Percentiles rank a stretch among this genome's conserved stretches.
Conservation (phyloP, 1,284 basidiomycete species). For the Cryptococcus sp. region DNA sequence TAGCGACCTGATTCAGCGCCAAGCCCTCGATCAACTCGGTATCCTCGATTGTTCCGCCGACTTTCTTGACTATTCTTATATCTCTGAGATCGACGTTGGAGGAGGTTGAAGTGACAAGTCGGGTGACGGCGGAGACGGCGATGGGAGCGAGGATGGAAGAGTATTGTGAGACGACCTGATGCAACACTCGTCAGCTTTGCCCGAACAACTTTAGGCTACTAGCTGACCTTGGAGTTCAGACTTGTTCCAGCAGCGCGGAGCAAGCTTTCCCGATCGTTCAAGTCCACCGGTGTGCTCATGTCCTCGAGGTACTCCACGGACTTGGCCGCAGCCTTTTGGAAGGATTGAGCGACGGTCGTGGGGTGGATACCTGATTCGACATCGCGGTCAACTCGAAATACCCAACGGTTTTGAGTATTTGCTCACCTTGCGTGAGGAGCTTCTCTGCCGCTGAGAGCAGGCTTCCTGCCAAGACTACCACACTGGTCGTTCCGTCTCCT, state of each 20-base stretch:
- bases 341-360: slow-evolving; percentile 94
- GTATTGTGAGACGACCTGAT: slow-evolving; percentile 96
- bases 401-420: not conserved
- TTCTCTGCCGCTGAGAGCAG: slow-evolving; percentile 94
- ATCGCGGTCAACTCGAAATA: not conserved
- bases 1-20: slow-evolving; percentile 93
- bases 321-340: slow-evolving; percentile 88
- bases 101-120: slow-evolving; percentile 79
- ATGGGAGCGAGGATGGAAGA: slow-evolving; percentile 96
- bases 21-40: slow-evolving; percentile 96
- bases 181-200: not conserved
- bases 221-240: slow-evolving; percentile 85
- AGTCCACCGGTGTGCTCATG: slow-evolving; percentile 88
- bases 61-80: slow-evolving; percentile 96
- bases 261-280: slow-evolving; percentile 83
- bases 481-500: slow-evolving; percentile 98
- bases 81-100: slow-evolving; percentile 96
- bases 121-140: slow-evolving; percentile 92
- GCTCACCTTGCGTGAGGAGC: slow-evolving; percentile 82
- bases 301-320: slow-evolving; percentile 93
- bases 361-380: slow-evolving; percentile 75
- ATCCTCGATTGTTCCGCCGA: slow-evolving; percentile 98
- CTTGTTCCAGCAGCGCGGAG: slow-evolving; percentile 93
- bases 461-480: slow-evolving; percentile 94
- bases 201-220: not conserved